A percentile compares a stretch with the other conserved stretches of the same genome.
Conservation (phyloP, 495 filamentous ascomycete species). For the Staphylotrichum longicolle region DNA sequence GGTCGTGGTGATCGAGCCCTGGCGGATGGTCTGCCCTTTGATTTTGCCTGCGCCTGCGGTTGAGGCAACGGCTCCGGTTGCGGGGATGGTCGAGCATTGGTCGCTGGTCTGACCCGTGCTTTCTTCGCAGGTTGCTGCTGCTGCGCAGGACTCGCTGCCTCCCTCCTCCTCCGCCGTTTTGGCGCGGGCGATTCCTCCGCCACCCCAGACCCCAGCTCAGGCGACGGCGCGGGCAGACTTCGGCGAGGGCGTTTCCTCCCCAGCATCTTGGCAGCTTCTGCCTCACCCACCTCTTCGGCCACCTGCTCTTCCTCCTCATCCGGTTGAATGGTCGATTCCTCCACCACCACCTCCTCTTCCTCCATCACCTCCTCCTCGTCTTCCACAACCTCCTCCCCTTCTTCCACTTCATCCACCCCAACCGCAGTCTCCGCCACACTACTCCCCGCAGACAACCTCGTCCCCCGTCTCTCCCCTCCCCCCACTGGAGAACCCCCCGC, state of each 20-base stretch:
- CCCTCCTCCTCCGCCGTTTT: slow-evolving; percentile 38
- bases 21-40: background rate
- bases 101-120: slow-evolving; percentile 5
- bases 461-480: slow-evolving; percentile 10
- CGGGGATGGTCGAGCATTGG: background rate
- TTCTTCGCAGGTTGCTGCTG: slow-evolving; percentile 36
- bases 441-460: slow-evolving; percentile 17
- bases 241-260: slow-evolving; percentile 40
- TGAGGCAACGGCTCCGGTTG: too few species aligned
- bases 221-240: slow-evolving; percentile 33
- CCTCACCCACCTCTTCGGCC: slow-evolving; percentile 28
- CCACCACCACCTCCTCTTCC: slow-evolving; percentile 13
- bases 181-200: slow-evolving; percentile 29
- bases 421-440: slow-evolving; percentile 9
- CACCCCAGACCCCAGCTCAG: slow-evolving; percentile 29
- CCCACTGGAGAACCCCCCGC: background rate
- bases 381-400: background rate
- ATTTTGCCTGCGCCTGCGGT: too few species aligned
- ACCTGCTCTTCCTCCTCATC: slow-evolving; percentile 23
- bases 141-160: slow-evolving; percentile 35
- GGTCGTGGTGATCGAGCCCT: background rate
- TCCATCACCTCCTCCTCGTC: slow-evolving; percentile 27
- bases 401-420: background rate
- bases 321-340: slow-evolving; percentile 23
- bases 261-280: slow-evolving; percentile 37